Base-by-base conservation (phyloP, 2,329 filamentous ascomycete species). In the Mycocentrospora acerina region DNA sequence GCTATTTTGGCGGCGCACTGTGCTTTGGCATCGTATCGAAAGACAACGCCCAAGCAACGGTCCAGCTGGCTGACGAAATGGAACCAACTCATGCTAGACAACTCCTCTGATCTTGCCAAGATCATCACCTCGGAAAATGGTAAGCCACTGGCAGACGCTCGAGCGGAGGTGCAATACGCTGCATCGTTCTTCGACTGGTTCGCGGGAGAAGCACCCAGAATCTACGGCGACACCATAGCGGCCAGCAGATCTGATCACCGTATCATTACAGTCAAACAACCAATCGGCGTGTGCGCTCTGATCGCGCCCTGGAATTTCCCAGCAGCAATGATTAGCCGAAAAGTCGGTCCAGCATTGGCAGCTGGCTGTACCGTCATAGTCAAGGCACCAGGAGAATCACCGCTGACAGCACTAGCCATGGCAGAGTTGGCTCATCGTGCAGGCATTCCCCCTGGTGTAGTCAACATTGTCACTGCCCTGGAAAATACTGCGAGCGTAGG, bases 191-290 rank as follows among this genome's bases (percentile, higher is more conserved):
- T 54, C 16, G 43, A 52, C 31, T 60, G 56, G 57, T 60, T 60
- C 29, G 37, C 49, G 4, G 57, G 54, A 19, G 56, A 60, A 33
- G 57, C 55, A 10, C 40, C 51, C n/a, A 35, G 54, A 13, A 25
- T 47, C 9, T 43, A 42, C 13, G 88, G 88, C 41, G 81, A 88
- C 51, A 82, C 80, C 13, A 86, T 89, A 51, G 79, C 81, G 12
- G 75, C 83, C 9, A n/a, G n/a, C n/a, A n/a, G n/a, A n/a, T 26
- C 24, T 0, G 12, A 17, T 14, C 32, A 9, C 3, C 18, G 19
- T n/a, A 44, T 62, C 11, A 29, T 61, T 2, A 58, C 41, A 7
- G 38, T 59, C 33, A 59, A 54, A 30, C 42, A 64, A 35, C 60
- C 60, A 2, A 34, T 61, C 9, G 61, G 61, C 2, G 59, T 64